Evolutionary conservation across 176 grass and related monocot genomes (phyloP).

Genomic region (Oryza meridionalis): DNA sequence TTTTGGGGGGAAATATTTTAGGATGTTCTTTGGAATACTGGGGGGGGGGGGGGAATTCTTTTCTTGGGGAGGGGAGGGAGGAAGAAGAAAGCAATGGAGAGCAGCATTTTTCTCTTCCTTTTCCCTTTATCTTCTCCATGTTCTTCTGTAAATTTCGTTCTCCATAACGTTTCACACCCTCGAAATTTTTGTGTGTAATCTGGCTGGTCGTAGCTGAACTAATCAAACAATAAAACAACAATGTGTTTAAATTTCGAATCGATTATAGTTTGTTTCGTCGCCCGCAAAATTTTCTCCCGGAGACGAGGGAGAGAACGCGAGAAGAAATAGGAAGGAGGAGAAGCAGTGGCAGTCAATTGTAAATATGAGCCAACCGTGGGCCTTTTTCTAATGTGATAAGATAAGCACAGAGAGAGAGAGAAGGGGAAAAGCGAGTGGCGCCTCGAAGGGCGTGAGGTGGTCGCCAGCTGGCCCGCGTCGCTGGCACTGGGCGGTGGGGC

Average conservation of each 20-base stretch:
- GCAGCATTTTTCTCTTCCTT: neutral
- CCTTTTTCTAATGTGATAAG: neutral
- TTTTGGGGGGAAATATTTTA: constrained; percentile 38
- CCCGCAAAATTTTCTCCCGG: neutral
- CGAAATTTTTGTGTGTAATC: constrained; percentile 13
- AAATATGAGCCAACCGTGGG: neutral
- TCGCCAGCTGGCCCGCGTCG: constrained; percentile 41
- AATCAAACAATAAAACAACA: neutral
- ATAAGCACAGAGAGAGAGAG: neutral
- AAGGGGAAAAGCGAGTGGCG: neutral
- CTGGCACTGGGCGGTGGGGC: constrained; percentile 20
- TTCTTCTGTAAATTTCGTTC: constrained; percentile 45
- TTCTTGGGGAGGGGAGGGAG: constrained; percentile 1
- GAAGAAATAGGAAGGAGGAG: constrained; percentile 1
- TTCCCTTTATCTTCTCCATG: neutral
- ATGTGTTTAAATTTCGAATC: constrained; percentile 1
- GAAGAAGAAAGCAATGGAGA: constrained; percentile 40
- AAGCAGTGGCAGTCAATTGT: constrained; percentile 28
- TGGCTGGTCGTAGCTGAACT: neutral
- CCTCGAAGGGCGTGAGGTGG: constrained; percentile 47
- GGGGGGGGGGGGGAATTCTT: constrained; percentile 18
- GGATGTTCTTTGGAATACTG: constrained; percentile 25
- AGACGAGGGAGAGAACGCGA: neutral
- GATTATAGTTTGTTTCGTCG: neutral
- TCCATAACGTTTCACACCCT: neutral